Base-by-base conservation (phyloP, 805 yeast genomes). In the Cyberlindnera maclurae region DNA sequence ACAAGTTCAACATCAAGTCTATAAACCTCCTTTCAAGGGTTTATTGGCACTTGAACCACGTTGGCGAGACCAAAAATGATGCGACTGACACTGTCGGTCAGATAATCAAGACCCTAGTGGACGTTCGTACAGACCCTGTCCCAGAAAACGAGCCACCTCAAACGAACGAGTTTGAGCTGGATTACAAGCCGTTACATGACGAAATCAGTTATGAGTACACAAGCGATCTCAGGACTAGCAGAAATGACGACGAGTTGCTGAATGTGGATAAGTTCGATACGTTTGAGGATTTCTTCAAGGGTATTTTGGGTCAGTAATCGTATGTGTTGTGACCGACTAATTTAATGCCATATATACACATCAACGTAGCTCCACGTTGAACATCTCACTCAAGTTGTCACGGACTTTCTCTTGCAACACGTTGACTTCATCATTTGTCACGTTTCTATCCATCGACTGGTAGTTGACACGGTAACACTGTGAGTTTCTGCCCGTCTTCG, bases 381-480 rank as follows among this genome's bases (percentile, higher is more conserved):
- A 81, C 33, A 57, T 64, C 5, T 65, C 55, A 15, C 62, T 64
- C 47, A 93, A 67, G n/a, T 71, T 72, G 1, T 58, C 49, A 45
- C 85, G 77, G 18, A 90, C 84, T 29, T 64, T 58, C 2, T 73
- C 72, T 55, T 93, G 95, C 34, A 87, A 64, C 1, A 53, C 67
- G 55, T 90, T 90, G 39, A 93, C 73, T 58, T 93, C 97, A 2
- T 75, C 81, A 56, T 83, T 87, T 18, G 95, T 86, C 49, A 93
- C 67, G 41, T 83, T 82, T 52, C 96, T 75, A 52, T 90, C 97
- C 97, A 93, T 89, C 2, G 96, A 83, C 64, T 93, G 97, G 63
- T 87, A 93, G 56, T 82, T 82, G 42, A 93, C 74, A 49, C 98
- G 70, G 70, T 86, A 93, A 64, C 97, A 88, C 52, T 83, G 82